These are phyloP conservation scores for Thielaviopsis populi DNA, from an alignment of 2,329 filamentous ascomycete genomes.

Conservation along the genomic window DNA sequence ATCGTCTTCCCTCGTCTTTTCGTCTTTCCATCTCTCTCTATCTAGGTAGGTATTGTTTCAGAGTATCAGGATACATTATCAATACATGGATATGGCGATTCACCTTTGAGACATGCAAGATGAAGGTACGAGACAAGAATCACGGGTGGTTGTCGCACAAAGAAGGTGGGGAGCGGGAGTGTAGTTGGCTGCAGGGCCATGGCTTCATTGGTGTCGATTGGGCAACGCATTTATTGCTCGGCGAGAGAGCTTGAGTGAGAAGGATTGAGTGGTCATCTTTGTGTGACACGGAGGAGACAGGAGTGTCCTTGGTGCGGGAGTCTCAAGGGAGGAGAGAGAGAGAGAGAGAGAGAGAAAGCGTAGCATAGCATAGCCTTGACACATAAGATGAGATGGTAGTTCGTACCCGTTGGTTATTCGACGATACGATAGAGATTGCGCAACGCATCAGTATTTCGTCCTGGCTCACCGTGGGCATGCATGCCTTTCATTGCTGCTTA, in stretches of 20 bases:
- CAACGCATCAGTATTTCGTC: not conserved
- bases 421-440: not conserved
- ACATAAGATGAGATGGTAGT: too few relatives aligned
- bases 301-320: not conserved
- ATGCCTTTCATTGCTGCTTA: not conserved
- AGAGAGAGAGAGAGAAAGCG: not conserved
- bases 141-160: not conserved
- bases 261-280: not conserved
- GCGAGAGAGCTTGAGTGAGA: not conserved
- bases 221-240: not conserved
- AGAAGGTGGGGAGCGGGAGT: too few relatives aligned
- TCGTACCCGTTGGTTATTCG: too few relatives aligned
- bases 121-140: not conserved
- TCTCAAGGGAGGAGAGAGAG: too few relatives aligned
- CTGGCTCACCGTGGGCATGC: not conserved
- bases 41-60: not conserved
- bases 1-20: too few relatives aligned
- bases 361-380: not conserved
- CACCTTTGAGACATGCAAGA: not conserved
- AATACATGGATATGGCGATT: not conserved
- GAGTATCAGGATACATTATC: not conserved
- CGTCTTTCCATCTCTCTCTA: not conserved
- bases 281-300: not conserved
- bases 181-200: not conserved
- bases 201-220: not conserved